A percentile compares a stretch with the other conserved stretches of the same genome.
Evolutionary conservation across 768 basidiomycete genomes (phyloP).

Genomic region (Xerocomellus chrysenteron): DNA sequence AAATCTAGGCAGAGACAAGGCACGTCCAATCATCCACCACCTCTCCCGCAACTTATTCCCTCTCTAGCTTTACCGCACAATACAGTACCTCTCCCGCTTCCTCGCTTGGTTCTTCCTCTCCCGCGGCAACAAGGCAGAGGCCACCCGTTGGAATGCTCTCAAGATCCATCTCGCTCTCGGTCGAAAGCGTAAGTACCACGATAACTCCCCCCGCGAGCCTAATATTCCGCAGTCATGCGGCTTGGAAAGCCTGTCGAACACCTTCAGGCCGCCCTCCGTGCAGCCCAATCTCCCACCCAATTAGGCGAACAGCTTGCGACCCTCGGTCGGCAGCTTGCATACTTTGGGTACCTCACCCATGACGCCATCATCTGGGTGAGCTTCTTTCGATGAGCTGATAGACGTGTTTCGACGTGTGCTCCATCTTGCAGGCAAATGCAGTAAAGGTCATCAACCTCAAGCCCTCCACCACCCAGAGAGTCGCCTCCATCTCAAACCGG

Average conservation of each 20-base stretch:
- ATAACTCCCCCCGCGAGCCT: not conserved
- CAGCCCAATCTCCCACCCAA: slow-evolving; percentile 53
- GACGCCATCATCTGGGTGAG: slow-evolving; percentile 87
- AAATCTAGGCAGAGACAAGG: slow-evolving; percentile 92
- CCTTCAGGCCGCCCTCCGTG: slow-evolving; percentile 83
- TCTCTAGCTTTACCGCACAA: slow-evolving; percentile 75
- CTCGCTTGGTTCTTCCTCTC: slow-evolving; percentile 78
- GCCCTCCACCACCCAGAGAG: slow-evolving; percentile 58
- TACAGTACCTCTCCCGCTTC: slow-evolving; percentile 90
- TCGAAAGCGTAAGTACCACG: slow-evolving; percentile 64
- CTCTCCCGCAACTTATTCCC: not conserved
- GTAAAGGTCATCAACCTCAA: slow-evolving; percentile 62
- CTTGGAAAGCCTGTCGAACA: slow-evolving; percentile 94
- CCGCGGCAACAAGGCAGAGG: slow-evolving; percentile 68
- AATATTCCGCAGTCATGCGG: slow-evolving; percentile 66
- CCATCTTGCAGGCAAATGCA: slow-evolving; percentile 51
- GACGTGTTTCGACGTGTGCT: not conserved
- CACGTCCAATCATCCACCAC: slow-evolving; percentile 22
- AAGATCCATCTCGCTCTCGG: slow-evolving; percentile 83
- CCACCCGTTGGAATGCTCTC: slow-evolving; percentile 77
- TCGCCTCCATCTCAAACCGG: slow-evolving; percentile 68
- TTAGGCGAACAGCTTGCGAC: slow-evolving; percentile 72
- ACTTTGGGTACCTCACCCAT: slow-evolving; percentile 83
- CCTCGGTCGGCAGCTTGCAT: slow-evolving; percentile 80
- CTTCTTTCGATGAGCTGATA: not conserved